These are phyloP conservation scores for Pythium biforme DNA, from an alignment of 352 stramenopile species.

Conservation along the genomic window DNA sequence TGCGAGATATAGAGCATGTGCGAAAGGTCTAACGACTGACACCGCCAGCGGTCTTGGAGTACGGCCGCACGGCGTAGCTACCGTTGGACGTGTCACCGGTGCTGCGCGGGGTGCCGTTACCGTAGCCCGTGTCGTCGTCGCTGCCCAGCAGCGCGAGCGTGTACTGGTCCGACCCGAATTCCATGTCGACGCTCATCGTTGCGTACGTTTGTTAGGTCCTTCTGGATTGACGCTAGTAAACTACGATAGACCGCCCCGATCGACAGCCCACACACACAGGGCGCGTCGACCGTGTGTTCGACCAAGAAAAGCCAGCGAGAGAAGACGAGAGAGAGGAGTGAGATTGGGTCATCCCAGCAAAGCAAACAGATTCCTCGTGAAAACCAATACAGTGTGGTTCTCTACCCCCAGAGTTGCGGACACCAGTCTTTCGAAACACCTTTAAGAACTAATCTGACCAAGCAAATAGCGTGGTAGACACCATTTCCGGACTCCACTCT, in stretches of 20 bases:
- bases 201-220: not conserved
- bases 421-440: too few relatives aligned
- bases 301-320: conserved; percentile 22
- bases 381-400: conserved; percentile 4
- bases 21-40: conserved; percentile 33
- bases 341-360: not conserved
- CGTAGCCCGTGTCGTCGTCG: conserved; percentile 53
- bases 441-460: too few relatives aligned
- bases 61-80: conserved; percentile 47
- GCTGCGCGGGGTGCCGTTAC: conserved; percentile 17
- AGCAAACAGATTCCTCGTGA: conserved; percentile 13
- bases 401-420: not conserved
- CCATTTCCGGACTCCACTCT: too few relatives aligned
- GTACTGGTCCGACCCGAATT: conserved; percentile 34
- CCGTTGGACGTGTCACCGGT: conserved; percentile 4
- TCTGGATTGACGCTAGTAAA: not conserved
- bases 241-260: not conserved
- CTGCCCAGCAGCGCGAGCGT: conserved; percentile 57
- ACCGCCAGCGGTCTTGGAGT: conserved; percentile 44
- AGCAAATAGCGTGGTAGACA: not conserved
- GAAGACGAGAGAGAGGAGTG: not conserved
- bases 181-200: conserved; percentile 27
- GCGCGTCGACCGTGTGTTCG: not conserved
- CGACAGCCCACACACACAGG: not conserved
- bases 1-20: conserved; percentile 4